Conservation (phyloP, 352 stramenopile species). For the Phytophthora sp. region DNA sequence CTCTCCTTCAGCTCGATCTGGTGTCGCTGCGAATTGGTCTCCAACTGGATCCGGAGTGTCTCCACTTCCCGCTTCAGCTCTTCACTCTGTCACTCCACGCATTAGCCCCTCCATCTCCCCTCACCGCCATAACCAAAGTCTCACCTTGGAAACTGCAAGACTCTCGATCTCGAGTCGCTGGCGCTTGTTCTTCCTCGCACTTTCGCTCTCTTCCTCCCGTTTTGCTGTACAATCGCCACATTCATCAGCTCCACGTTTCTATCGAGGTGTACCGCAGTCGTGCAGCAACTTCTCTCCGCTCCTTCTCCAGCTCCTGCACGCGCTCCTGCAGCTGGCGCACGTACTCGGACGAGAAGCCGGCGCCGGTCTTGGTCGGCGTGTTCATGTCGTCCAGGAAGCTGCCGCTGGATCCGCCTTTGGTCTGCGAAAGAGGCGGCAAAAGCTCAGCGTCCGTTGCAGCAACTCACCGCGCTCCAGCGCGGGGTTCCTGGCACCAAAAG, state of each 20-base stretch:
- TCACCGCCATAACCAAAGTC: neutral
- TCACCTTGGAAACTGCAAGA: constrained; percentile 62
- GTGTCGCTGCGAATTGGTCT: constrained; percentile 56
- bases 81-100: constrained; percentile 38
- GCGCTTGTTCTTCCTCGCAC: constrained; percentile 42
- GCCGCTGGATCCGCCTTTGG: constrained; percentile 19
- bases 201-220: constrained; percentile 28
- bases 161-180: constrained; percentile 68
- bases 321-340: constrained; percentile 41
- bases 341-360: constrained; percentile 15
- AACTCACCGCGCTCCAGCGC: neutral
- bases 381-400: constrained; percentile 52
- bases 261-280: too few species aligned
- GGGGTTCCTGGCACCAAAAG: too few species aligned
- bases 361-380: constrained; percentile 25
- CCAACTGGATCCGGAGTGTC: constrained; percentile 58
- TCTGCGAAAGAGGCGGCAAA: constrained; percentile 9
- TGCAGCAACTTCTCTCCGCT: constrained; percentile 46
- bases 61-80: constrained; percentile 59
- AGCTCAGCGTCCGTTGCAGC: neutral
- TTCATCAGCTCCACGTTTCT: too few species aligned
- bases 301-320: constrained; percentile 34
- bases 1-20: constrained; percentile 75
- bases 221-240: constrained; percentile 32
- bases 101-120: neutral